phyloP scores from a whole-genome alignment of 108 stramenopile species.

The Skeletonema tropicum region DNA sequence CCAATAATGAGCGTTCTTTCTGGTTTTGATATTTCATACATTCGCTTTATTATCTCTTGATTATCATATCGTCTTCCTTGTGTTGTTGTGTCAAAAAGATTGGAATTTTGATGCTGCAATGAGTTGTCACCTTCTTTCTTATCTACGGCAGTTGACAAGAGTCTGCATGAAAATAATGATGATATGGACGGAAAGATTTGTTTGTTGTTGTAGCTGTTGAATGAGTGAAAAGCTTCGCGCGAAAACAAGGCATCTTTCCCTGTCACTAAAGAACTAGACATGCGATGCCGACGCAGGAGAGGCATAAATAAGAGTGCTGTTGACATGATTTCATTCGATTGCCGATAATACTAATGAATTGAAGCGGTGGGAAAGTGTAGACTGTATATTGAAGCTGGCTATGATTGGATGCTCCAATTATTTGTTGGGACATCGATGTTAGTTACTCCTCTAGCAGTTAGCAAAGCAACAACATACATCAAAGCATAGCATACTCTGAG shows the following conservation, averaged over 20 bases:
- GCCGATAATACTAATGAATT: no score
- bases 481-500: no score
- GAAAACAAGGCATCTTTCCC: background rate
- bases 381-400: no score
- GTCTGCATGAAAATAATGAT: background rate
- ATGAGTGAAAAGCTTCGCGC: background rate
- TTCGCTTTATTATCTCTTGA: background rate
- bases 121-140: background rate
- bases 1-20: conserved; percentile 52
- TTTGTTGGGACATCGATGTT: no score
- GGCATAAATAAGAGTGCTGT: background rate
- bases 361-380: no score
- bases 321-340: background rate
- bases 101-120: background rate
- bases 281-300: background rate
- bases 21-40: conserved; percentile 44
- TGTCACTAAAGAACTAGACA: background rate
- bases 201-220: background rate
- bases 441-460: no score
- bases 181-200: background rate
- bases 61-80: background rate
- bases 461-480: no score
- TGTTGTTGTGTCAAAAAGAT: background rate
- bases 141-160: background rate
- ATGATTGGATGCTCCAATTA: no score